Evolutionary conservation across 345 rosid genomes (phyloP).

Genomic region (Reutealis trisperma): DNA sequence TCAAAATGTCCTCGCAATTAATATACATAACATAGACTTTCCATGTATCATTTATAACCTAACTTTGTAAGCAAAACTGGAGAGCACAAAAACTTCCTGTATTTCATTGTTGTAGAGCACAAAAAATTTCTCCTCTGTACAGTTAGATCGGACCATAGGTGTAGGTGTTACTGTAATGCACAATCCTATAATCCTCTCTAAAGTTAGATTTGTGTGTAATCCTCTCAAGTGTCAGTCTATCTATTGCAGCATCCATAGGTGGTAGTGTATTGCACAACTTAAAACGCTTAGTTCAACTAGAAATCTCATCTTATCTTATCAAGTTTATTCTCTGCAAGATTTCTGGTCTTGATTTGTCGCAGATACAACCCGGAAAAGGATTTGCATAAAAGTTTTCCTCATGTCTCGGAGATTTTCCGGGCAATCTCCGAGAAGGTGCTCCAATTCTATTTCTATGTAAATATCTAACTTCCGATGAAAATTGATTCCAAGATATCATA

Average conservation of each 20-base stretch:
- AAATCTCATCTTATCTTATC: background rate
- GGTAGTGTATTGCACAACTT: too few relatives aligned
- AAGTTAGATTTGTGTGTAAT: too few relatives aligned
- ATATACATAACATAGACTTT: too few relatives aligned
- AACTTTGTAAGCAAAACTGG: too few relatives aligned
- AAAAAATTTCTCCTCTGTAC: background rate
- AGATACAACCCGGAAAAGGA: constrained; percentile 73
- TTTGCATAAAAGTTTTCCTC: constrained; percentile 77
- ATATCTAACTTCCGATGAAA: constrained; percentile 42
- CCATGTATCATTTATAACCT: too few relatives aligned
- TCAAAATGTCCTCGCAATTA: too few relatives aligned
- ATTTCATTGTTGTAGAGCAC: too few relatives aligned
- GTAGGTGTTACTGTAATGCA: background rate
- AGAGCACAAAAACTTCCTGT: background rate
- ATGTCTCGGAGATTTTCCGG: constrained; percentile 36
- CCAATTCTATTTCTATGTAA: constrained; percentile 56
- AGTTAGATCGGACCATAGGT: background rate
- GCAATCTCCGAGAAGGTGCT: constrained; percentile 45
- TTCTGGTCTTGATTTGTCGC: constrained; percentile 31
- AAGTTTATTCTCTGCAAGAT: background rate
- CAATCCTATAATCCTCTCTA: background rate
- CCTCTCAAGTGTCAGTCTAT: too few relatives aligned
- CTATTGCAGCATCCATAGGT: too few relatives aligned
- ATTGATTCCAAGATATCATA: constrained; percentile 48
- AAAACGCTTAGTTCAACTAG: too few relatives aligned